A percentile compares a stretch with the other conserved stretches of the same genome.
phyloP scores from a whole-genome alignment of 1,284 basidiomycete genomes.

The Sanghuangporus sanghuang region DNA sequence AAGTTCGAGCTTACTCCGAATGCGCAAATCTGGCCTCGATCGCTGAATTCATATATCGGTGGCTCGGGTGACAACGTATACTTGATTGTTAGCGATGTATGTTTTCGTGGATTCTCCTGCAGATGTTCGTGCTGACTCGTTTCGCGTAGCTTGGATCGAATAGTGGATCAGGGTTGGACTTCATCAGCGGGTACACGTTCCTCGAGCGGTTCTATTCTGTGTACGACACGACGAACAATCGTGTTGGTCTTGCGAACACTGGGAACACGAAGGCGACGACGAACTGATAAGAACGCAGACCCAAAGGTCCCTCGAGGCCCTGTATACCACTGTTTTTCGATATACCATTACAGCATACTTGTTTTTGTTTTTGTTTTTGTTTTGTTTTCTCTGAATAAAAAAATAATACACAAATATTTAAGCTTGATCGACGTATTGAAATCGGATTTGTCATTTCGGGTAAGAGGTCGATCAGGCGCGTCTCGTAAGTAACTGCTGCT shows the following conservation, averaged over 20 bases:
- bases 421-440: background rate
- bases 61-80: constrained; percentile 16
- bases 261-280: constrained; percentile 34
- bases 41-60: constrained; percentile 19
- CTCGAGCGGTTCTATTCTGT: constrained; percentile 55
- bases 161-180: constrained; percentile 32
- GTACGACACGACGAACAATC: constrained; percentile 50
- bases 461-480: background rate
- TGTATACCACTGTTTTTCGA: background rate
- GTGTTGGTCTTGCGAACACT: constrained; percentile 43
- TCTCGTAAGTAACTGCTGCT: background rate
- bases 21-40: constrained; percentile 20
- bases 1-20: constrained; percentile 19
- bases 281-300: constrained; percentile 29
- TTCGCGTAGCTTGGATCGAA: constrained; percentile 7
- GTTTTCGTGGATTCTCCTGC: background rate
- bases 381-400: background rate
- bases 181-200: constrained; percentile 23
- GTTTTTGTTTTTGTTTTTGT: too few species aligned
- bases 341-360: background rate
- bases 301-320: background rate
- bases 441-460: background rate
- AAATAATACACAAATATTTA: background rate
- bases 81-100: constrained; percentile 18
- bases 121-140: background rate